Evolutionary conservation across 2,329 filamentous ascomycete species (phyloP).

Genomic region (Microdochium bolleyi): DNA sequence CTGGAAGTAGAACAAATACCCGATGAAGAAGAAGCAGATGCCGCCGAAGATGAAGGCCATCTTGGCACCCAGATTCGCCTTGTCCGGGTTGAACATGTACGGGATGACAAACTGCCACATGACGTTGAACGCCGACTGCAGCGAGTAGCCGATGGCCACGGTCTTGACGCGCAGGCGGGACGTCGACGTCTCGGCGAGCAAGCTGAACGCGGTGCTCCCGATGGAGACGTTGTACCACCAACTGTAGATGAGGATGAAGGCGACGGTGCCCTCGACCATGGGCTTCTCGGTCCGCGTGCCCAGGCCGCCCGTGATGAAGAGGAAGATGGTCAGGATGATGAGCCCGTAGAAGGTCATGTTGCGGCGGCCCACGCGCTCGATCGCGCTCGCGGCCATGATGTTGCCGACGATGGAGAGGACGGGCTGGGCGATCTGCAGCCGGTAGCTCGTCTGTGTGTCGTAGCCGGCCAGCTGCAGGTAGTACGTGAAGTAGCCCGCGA

Average conservation of each 20-base stretch:
- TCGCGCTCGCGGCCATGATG: constrained; percentile 38
- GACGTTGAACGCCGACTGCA: constrained; percentile 30
- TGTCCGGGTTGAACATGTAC: constrained; percentile 33
- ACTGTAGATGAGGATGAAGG: constrained; percentile 42
- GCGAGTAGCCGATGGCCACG: constrained; percentile 33
- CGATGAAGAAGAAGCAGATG: constrained; percentile 22
- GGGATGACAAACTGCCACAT: constrained; percentile 33
- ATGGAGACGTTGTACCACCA: constrained; percentile 44
- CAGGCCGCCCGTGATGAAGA: constrained; percentile 37
- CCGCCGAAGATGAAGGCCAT: constrained; percentile 31
- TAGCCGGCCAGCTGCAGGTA: constrained; percentile 51
- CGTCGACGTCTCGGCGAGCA: constrained; percentile 43
- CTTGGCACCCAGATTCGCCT: constrained; percentile 33
- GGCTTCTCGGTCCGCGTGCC: constrained; percentile 25
- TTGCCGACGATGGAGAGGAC: constrained; percentile 44
- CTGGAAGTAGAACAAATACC: constrained; percentile 24
- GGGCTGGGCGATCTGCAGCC: constrained; percentile 44
- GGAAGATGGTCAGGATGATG: constrained; percentile 34
- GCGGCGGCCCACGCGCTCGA: constrained; percentile 45
- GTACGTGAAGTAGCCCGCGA: constrained; percentile 57
- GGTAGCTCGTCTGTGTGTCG: constrained; percentile 36
- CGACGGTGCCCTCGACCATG: constrained; percentile 38
- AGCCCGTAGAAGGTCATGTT: constrained; percentile 35
- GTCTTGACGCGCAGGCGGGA: constrained; percentile 36
- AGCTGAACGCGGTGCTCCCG: constrained; percentile 40